A percentile compares a stretch with the other conserved stretches of the same genome.
phyloP scores from a whole-genome alignment of 202 grass and related monocot genomes.

The Panicum virgatum region DNA sequence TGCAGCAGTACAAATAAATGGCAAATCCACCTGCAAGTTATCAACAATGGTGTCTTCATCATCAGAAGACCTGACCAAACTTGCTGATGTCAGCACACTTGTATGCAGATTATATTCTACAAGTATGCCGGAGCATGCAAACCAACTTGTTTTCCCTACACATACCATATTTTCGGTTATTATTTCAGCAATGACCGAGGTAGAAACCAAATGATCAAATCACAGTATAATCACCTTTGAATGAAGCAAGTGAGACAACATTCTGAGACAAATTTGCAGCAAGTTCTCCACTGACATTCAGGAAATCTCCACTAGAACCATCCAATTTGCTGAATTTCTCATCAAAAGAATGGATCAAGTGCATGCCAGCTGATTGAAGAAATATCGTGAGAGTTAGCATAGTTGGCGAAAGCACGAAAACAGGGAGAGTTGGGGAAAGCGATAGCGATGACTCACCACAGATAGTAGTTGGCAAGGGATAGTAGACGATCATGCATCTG shows the following conservation, averaged over 20 bases:
- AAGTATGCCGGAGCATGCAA: slow-evolving; percentile 40
- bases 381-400: slow-evolving; percentile 12
- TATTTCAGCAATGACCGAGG: not conserved
- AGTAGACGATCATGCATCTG: not conserved
- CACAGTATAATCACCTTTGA: not conserved
- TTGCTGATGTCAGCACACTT: slow-evolving; percentile 40
- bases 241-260: slow-evolving; percentile 40
- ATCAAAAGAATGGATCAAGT: slow-evolving; percentile 10
- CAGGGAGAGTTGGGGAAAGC: not conserved
- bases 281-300: slow-evolving; percentile 13
- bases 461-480: slow-evolving; percentile 11
- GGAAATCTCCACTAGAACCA: not conserved
- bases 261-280: slow-evolving; percentile 24
- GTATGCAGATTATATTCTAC: not conserved
- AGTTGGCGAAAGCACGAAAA: not conserved
- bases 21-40: slow-evolving; percentile 30
- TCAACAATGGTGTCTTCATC: slow-evolving; percentile 33
- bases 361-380: slow-evolving; percentile 26
- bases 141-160: slow-evolving; percentile 8
- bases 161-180: slow-evolving; percentile 5
- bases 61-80: slow-evolving; percentile 31
- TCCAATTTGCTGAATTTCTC: not conserved
- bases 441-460: not conserved
- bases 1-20: not conserved
- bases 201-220: slow-evolving; percentile 7